These are phyloP conservation scores for Mortierella sp. DNA, from an alignment of 371 early-diverging fungal genomes.

Conservation along the genomic window DNA sequence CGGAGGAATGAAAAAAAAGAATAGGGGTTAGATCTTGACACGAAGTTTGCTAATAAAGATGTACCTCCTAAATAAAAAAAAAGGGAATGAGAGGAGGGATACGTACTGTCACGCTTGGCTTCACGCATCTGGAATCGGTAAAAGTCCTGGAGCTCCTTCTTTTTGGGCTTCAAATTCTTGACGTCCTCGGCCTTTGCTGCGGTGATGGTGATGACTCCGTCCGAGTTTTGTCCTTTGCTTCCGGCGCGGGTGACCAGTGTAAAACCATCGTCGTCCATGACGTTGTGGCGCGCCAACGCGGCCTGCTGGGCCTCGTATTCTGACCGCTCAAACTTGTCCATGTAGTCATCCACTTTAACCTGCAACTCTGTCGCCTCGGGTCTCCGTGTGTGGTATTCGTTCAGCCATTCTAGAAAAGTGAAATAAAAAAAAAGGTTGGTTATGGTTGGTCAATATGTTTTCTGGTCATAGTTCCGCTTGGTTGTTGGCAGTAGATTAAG, in stretches of 20 bases:
- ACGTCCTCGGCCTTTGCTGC: slow-evolving; percentile 69
- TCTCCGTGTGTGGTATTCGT: slow-evolving; percentile 67
- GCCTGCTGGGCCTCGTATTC: slow-evolving; percentile 80
- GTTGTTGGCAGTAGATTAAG: too few relatives aligned
- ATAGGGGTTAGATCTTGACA: not conserved
- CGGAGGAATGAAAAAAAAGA: not conserved
- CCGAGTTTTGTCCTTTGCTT: slow-evolving; percentile 68
- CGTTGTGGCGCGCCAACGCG: slow-evolving; percentile 72
- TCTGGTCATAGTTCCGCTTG: too few relatives aligned
- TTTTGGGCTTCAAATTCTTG: slow-evolving; percentile 69
- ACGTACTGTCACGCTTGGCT: slow-evolving; percentile 85
- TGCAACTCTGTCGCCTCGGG: slow-evolving; percentile 72
- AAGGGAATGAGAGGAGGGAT: not conserved
- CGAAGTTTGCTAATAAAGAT: too few relatives aligned
- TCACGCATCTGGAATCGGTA: slow-evolving; percentile 96
- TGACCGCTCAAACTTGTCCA: slow-evolving; percentile 86
- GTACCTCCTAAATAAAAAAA: slow-evolving; percentile 5
- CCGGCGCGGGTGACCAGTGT: slow-evolving; percentile 83
- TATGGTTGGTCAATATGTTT: not conserved
- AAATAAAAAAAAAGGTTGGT: not conserved
- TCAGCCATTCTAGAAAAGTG: slow-evolving; percentile 60
- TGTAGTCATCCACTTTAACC: slow-evolving; percentile 76
- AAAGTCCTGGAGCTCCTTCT: slow-evolving; percentile 86
- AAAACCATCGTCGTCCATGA: slow-evolving; percentile 97
- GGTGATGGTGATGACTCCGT: slow-evolving; percentile 69